A percentile compares a stretch with the other conserved stretches of the same genome.
These are phyloP conservation scores for Cucurbita moschata DNA, from an alignment of 306 rosid species.

Conservation along the genomic window DNA sequence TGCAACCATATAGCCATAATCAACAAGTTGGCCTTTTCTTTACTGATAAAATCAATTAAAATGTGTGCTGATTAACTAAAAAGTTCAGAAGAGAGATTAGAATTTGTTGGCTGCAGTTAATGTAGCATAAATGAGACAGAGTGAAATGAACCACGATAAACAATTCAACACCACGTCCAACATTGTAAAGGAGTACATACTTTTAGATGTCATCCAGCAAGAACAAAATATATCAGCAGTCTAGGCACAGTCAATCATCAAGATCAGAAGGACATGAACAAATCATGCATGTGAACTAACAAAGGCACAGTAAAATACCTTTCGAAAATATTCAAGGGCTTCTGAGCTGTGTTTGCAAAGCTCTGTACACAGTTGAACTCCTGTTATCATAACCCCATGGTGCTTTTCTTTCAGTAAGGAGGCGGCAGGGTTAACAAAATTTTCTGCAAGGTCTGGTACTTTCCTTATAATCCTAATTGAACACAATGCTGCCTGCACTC, in stretches of 20 bases:
- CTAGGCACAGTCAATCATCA: not conserved
- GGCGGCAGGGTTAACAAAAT: slow-evolving; percentile 78
- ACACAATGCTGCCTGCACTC: slow-evolving; percentile 83
- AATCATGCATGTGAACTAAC: not conserved
- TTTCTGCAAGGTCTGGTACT: slow-evolving; percentile 97
- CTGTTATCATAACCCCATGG: slow-evolving; percentile 93
- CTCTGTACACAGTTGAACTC: slow-evolving; percentile 94
- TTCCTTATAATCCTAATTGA: slow-evolving; percentile 88
- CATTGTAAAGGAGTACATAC: not conserved
- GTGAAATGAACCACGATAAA: not conserved
- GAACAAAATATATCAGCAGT: not conserved
- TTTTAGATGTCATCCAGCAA: not conserved
- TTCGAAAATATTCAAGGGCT: slow-evolving; percentile 80
- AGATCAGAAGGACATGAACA: not conserved
- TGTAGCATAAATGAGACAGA: not conserved
- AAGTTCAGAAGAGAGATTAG: not conserved
- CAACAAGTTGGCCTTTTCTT: not conserved
- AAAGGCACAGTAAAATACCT: slow-evolving; percentile 23
- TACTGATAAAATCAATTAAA: not conserved
- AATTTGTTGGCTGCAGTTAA: not conserved
- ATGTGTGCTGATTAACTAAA: not conserved
- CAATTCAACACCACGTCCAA: not conserved
- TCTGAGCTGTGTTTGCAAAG: slow-evolving; percentile 73
- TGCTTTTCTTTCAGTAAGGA: slow-evolving; percentile 89
- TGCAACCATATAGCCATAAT: not conserved